These are phyloP conservation scores for Ananas comosus DNA, from an alignment of 176 grass and related monocot genomes.

Conservation along the genomic window DNA sequence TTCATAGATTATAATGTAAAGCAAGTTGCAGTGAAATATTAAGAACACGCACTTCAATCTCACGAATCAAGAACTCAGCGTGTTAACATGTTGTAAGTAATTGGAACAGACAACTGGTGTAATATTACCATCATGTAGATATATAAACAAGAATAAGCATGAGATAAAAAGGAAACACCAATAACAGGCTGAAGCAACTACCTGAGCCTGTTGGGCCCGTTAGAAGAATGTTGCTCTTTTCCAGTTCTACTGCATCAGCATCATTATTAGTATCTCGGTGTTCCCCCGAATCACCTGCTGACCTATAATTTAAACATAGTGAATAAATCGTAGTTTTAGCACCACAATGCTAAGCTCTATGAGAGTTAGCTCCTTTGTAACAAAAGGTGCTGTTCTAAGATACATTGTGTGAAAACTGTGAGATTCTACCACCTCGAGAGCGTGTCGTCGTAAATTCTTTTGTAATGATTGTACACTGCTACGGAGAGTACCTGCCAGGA, in stretches of 20 bases:
- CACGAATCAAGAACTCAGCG: background rate
- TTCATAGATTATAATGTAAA: background rate
- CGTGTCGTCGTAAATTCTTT: constrained; percentile 40
- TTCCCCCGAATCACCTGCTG: constrained; percentile 22
- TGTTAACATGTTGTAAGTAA: background rate
- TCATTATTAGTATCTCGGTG: constrained; percentile 20
- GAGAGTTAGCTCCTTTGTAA: too few relatives aligned
- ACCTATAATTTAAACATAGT: constrained; percentile 31
- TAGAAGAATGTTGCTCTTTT: constrained; percentile 75
- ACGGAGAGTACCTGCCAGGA: constrained; percentile 51
- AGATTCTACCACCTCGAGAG: constrained; percentile 31
- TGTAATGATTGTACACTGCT: constrained; percentile 69
- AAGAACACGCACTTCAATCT: background rate
- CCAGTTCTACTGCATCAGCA: constrained; percentile 46
- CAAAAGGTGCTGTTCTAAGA: too few relatives aligned
- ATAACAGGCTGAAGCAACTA: constrained; percentile 17
- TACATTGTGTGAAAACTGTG: background rate
- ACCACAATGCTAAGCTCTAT: background rate
- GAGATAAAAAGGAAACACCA: background rate
- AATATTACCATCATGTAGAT: background rate
- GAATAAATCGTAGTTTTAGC: background rate
- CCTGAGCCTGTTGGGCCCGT: constrained; percentile 66
- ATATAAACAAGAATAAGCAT: background rate
- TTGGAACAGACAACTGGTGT: too few relatives aligned
- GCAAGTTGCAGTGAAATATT: background rate